A percentile compares a stretch with the other conserved stretches of the same genome.
These are phyloP conservation scores for Hymenotorrendiella dingleyae DNA, from an alignment of 2,329 filamentous ascomycete genomes.

Conservation along the genomic window DNA sequence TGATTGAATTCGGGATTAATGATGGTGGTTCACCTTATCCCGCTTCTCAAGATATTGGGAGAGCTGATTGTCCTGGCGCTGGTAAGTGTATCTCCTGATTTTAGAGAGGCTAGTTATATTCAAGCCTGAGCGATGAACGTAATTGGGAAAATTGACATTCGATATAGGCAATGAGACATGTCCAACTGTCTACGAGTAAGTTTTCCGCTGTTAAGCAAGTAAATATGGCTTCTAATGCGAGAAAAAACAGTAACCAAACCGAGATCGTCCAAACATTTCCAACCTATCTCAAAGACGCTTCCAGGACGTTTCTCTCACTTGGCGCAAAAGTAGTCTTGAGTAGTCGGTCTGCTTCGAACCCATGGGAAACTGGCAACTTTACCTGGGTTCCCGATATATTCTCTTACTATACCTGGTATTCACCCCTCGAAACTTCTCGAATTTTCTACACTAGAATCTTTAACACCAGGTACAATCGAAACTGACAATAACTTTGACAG, in stretches of 20 bases:
- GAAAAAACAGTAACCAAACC: slow-evolving; percentile 18
- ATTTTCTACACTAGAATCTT: no score
- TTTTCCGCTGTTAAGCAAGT: neutral
- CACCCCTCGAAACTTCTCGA: neutral
- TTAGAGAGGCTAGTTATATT: no score
- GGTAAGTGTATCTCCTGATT: no score
- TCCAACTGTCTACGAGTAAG: slow-evolving; percentile 16
- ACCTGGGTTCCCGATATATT: slow-evolving; percentile 43
- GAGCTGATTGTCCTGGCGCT: slow-evolving; percentile 53
- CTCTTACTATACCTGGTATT: slow-evolving; percentile 39
- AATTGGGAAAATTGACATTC: no score
- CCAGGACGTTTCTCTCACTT: slow-evolving; percentile 35
- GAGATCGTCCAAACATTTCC: slow-evolving; percentile 21
- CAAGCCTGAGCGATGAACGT: no score
- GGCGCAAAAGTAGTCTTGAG: slow-evolving; percentile 55
- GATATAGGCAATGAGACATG: slow-evolving; percentile 17
- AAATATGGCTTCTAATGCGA: no score
- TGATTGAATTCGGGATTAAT: slow-evolving; percentile 70
- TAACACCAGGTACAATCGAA: neutral
- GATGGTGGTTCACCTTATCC: slow-evolving; percentile 48
- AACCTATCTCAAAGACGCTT: slow-evolving; percentile 18
- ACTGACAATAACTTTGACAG: slow-evolving; percentile 3
- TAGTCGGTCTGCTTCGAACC: slow-evolving; percentile 56
- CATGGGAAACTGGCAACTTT: slow-evolving; percentile 50
- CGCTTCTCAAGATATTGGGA: slow-evolving; percentile 50